Conservation (phyloP, 345 rosid species). For the Corymbia maculata region DNA sequence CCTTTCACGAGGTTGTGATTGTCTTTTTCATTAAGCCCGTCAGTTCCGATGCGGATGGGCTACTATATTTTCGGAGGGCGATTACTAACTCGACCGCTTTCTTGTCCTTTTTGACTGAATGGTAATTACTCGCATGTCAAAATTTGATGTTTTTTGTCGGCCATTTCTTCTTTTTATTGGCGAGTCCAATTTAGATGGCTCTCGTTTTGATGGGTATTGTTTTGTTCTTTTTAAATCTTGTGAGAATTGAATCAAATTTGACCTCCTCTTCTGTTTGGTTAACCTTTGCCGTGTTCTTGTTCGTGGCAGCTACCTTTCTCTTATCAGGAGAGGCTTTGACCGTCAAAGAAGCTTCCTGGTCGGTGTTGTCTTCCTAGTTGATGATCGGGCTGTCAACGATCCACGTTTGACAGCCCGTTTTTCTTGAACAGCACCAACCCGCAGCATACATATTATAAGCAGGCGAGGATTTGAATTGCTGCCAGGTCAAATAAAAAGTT, state of each 20-base stretch:
- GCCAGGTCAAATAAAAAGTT: neutral
- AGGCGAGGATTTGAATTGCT: neutral
- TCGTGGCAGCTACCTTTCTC: neutral
- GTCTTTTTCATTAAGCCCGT: neutral
- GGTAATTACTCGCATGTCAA: neutral
- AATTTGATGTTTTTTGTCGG: neutral
- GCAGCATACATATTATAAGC: neutral
- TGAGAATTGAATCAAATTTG: neutral
- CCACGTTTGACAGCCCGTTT: conserved; percentile 15
- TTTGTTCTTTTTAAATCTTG: neutral
- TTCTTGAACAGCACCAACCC: neutral
- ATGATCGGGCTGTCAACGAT: conserved; percentile 14
- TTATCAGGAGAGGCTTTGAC: neutral
- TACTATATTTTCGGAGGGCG: neutral
- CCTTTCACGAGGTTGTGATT: neutral
- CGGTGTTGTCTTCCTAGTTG: neutral
- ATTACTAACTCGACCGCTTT: neutral
- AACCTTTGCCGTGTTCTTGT: neutral
- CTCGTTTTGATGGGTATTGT: neutral
- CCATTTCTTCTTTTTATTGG: neutral
- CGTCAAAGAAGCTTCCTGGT: conserved; percentile 1
- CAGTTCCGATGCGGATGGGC: neutral
- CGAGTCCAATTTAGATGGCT: no score
- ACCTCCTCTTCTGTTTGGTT: neutral
- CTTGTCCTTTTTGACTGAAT: neutral